These are phyloP conservation scores for Emericellopsis terricola DNA, from an alignment of 495 filamentous ascomycete species.

Conservation along the genomic window DNA sequence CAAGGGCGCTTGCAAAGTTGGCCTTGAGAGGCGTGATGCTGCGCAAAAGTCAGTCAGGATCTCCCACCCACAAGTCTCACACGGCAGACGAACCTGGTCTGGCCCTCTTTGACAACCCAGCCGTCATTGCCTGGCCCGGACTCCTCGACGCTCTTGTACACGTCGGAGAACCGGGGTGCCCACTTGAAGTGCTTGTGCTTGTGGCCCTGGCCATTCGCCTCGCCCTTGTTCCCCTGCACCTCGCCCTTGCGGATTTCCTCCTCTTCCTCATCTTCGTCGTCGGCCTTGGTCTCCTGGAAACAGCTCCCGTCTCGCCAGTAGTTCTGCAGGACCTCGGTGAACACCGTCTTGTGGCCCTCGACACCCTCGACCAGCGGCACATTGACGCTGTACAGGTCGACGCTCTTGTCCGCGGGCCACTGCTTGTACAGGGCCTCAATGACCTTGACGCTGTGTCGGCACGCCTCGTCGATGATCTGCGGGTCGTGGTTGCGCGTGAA, in stretches of 20 bases:
- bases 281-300: slow-evolving; percentile 56
- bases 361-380: slow-evolving; percentile 60
- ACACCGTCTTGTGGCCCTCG: slow-evolving; percentile 49
- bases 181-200: slow-evolving; percentile 84
- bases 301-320: slow-evolving; percentile 64
- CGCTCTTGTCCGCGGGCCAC: slow-evolving; percentile 45
- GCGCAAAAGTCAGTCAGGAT: not conserved
- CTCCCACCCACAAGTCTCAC: not conserved
- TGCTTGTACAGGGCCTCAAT: slow-evolving; percentile 59
- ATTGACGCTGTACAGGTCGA: slow-evolving; percentile 78
- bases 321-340: slow-evolving; percentile 74
- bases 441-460: slow-evolving; percentile 45
- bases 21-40: slow-evolving; percentile 84
- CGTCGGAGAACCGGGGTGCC: slow-evolving; percentile 73
- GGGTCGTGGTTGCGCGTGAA: slow-evolving; percentile 65
- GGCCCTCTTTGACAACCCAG: slow-evolving; percentile 77
- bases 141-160: slow-evolving; percentile 67
- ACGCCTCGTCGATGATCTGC: slow-evolving; percentile 55
- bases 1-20: slow-evolving; percentile 73
- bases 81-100: slow-evolving; percentile 56
- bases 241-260: slow-evolving; percentile 50
- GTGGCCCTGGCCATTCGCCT: slow-evolving; percentile 17
- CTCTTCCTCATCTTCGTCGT: slow-evolving; percentile 37
- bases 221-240: slow-evolving; percentile 32
- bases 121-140: slow-evolving; percentile 78